These are phyloP conservation scores for Petunia hybrid DNA, from an alignment of 305 asterid species.

Conservation along the genomic window DNA sequence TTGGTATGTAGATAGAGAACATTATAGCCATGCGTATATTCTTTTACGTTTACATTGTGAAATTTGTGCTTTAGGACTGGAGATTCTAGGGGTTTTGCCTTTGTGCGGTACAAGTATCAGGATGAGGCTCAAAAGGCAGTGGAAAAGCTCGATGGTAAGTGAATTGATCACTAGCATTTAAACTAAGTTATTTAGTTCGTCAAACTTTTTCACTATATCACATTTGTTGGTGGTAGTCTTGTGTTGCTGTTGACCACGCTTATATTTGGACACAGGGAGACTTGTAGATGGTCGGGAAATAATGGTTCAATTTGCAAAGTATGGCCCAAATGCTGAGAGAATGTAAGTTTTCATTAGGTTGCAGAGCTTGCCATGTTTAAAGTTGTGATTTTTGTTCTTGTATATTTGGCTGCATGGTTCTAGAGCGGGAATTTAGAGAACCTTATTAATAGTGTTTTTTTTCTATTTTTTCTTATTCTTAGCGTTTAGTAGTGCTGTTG, in stretches of 20 bases:
- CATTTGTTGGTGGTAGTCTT: background rate
- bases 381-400: conserved; percentile 10
- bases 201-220: background rate
- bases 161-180: background rate
- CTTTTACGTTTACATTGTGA: too few relatives aligned
- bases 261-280: conserved; percentile 60
- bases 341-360: conserved; percentile 56
- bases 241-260: background rate
- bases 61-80: conserved; percentile 68
- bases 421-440: too few relatives aligned
- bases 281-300: conserved; percentile 97
- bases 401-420: background rate
- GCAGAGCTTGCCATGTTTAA: background rate
- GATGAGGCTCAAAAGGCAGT: conserved; percentile 97
- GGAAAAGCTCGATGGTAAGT: conserved; percentile 92
- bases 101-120: conserved; percentile 92
- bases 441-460: too few relatives aligned
- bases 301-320: conserved; percentile 94
- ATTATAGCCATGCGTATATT: too few relatives aligned
- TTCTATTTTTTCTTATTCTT: too few relatives aligned
- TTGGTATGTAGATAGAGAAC: too few relatives aligned
- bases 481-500: too few relatives aligned
- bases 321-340: conserved; percentile 94
- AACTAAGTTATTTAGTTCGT: background rate
- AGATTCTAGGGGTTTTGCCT: conserved; percentile 96